Evolutionary conservation across 306 rosid genomes (phyloP), one percentile per base, ranked within the genome.

Genomic region (Fragaria iinumae): DNA sequence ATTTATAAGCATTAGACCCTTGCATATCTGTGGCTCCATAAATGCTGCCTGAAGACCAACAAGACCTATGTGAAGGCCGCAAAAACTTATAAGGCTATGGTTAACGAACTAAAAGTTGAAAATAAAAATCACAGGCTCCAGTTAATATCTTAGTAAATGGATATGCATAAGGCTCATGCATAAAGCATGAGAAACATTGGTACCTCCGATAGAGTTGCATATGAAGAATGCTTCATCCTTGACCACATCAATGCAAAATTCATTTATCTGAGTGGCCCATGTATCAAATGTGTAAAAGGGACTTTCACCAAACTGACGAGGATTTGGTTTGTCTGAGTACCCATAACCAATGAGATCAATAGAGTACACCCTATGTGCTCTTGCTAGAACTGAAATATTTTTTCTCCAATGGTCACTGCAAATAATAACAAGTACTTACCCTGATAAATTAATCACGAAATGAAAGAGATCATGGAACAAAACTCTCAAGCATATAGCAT

Each of bases 1-100:
- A 79, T 94, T 91, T 44, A 94, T 83, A 86, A 94, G 91, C 63
- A 91, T 52, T 69, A 94, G 77, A 12, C 97, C 97, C 84, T 70
- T 85, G 77, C 98, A 94, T 72, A 86, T 85, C 79, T 85, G 78
- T 21, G 98, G 97, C 67, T 81, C 88, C 82, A 77, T 41, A 64
- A 87, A 77, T 63, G 91, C 98, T 53, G 98, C 98, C 86, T 94
- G 95, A 83, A 94, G 98, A 85, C 98, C 98, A 87, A 94, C 98
- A 83, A 94, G 86, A 77, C 98, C 98, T 91, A 77, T 65, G 81
- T 73, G 76, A 81, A 80, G 53, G 39, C 67, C 83, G 65, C 13
- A 78, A 53, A 39, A 44, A 41, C 57, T 64, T 38, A 16, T 32
- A 57, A 75, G 18, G 63, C 43, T 27, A 44, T 2, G 13, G 13